These are phyloP conservation scores for Pelargonium cotyledonis DNA, from an alignment of 441 rosid species.

Conservation along the genomic window DNA sequence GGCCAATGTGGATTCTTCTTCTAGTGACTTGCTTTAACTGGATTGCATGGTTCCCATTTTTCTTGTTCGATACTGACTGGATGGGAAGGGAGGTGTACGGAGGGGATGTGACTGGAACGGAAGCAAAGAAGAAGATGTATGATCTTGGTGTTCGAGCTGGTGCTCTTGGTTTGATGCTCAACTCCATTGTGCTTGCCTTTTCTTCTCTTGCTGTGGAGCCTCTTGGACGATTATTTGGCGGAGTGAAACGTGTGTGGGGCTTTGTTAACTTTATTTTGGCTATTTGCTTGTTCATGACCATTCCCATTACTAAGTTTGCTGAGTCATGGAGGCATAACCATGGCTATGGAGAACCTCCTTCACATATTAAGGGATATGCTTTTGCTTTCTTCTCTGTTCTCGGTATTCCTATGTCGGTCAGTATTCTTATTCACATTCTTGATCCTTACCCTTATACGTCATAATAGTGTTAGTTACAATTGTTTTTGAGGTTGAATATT, in stretches of 20 bases:
- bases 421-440: not conserved
- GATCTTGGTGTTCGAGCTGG: constrained; percentile 64
- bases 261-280: constrained; percentile 57
- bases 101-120: constrained; percentile 35
- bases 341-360: constrained; percentile 27
- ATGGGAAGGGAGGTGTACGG: constrained; percentile 91
- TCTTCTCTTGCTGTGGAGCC: constrained; percentile 45
- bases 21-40: constrained; percentile 73
- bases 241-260: constrained; percentile 64
- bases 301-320: constrained; percentile 51
- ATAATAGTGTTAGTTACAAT: too few species aligned
- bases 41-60: constrained; percentile 90
- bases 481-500: too few species aligned
- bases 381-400: constrained; percentile 51
- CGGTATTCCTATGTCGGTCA: constrained; percentile 77
- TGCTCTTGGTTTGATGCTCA: constrained; percentile 63
- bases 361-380: constrained; percentile 44
- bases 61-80: constrained; percentile 86
- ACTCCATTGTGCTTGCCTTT: constrained; percentile 54
- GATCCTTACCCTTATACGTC: too few species aligned
- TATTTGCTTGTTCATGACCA: constrained; percentile 38
- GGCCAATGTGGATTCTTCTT: constrained; percentile 75
- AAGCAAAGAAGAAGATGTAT: constrained; percentile 30
- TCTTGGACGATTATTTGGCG: constrained; percentile 41
- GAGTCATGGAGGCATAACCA: constrained; percentile 23